Evolutionary conservation across 345 rosid genomes (phyloP), one percentile per base, ranked within the genome.

Genomic region (Lepidium africanum): DNA sequence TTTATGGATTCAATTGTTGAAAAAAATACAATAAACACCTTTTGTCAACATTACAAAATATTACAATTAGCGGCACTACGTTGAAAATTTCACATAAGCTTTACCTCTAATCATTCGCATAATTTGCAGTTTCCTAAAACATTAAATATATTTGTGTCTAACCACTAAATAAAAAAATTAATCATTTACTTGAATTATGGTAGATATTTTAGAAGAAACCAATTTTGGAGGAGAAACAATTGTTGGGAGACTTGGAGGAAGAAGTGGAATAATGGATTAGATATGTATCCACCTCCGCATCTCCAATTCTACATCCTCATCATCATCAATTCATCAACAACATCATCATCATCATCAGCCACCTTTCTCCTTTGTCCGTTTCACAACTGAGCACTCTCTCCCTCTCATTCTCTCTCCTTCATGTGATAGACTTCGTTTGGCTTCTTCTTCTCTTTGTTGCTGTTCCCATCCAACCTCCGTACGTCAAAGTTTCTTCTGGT

Each of bases 321-420:
- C 15, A 11, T 10, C 61, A 37, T 4, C 21, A 53, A 27, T 27
- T 55, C 27, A 55, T 56, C n/a, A 56, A 57, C 39, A n/a, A n/a
- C n/a, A n/a, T 57, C 33, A 57, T 58, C 9, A 40, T 23, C 36
- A 59, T 40, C 80, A 77, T 75, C 84, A 65, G 84, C 90, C 74
- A 76, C 82, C 83, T 84, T 82, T 78, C 43, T 23, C 10, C 72
- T 82, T 86, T 81, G 90, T 87, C 90, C 61, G 82, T 82, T 83
- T 80, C 82, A 80, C 77, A 85, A 76, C 80, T 59, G 76, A 75
- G 63, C 61, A 36, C 27, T 40, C 65, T 58, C 35, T 40, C 32
- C 1, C 32, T 27, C 32, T 27, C 32, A 4, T 27, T 27, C 32
- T 27, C 32, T 52, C 59, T 72, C 73, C 65, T 59, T 51, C 80